phyloP scores from a whole-genome alignment of 2,329 filamentous ascomycete species.

The Orbilia brochopaga region DNA sequence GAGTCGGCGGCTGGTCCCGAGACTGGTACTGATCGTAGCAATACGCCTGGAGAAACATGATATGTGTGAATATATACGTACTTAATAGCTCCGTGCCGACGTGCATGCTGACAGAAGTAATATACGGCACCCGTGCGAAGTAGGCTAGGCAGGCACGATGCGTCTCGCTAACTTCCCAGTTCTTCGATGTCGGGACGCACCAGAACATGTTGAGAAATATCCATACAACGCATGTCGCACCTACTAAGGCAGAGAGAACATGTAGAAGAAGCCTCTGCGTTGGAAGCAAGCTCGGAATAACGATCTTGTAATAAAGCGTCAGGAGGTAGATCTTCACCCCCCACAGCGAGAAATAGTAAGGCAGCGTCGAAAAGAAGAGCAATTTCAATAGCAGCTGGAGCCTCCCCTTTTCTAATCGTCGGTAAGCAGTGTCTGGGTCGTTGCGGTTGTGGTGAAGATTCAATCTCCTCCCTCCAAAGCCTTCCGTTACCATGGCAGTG shows the following conservation, averaged over 20 bases:
- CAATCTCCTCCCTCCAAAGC: conserved; percentile 9
- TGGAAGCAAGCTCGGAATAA: conserved; percentile 9
- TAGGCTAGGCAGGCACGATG: conserved; percentile 18
- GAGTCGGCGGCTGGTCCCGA: too few relatives aligned
- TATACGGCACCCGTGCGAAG: conserved; percentile 15
- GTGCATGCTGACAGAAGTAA: conserved; percentile 18
- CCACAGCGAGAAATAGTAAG: conserved; percentile 31
- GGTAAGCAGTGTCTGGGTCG: conserved; percentile 13
- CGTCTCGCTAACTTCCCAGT: conserved; percentile 20
- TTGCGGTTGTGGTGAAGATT: conserved; percentile 4
- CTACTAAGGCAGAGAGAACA: background rate
- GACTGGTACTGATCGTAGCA: too few relatives aligned
- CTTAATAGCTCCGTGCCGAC: conserved; percentile 23
- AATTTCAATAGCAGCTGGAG: conserved; percentile 15
- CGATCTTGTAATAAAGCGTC: conserved; percentile 26
- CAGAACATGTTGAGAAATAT: conserved; percentile 26
- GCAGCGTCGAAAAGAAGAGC: conserved; percentile 14
- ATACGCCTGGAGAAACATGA: background rate
- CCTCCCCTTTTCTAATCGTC: background rate
- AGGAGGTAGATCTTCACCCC: conserved; percentile 21
- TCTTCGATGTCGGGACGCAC: conserved; percentile 19
- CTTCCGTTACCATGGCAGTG: conserved; percentile 20
- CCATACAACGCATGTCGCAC: conserved; percentile 10
- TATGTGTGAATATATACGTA: conserved; percentile 1
- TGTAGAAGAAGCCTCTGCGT: conserved; percentile 8